phyloP scores from a whole-genome alignment of 106 monocot species.

The Dendrobium chrysotoxum region DNA sequence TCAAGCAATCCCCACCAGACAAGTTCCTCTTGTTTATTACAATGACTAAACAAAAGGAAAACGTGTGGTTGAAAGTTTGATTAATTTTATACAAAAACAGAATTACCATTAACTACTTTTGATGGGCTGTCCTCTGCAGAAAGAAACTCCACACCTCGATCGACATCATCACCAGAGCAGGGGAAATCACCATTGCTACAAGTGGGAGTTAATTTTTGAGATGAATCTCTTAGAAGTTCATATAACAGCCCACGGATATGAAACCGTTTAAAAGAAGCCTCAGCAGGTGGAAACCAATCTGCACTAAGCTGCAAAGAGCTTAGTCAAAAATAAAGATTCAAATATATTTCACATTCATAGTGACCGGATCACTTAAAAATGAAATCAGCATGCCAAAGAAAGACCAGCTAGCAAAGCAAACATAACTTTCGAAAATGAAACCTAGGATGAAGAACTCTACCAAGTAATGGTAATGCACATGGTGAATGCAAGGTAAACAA shows the following conservation, averaged over 20 bases:
- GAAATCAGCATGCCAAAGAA: neutral
- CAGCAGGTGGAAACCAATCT: constrained; percentile 15
- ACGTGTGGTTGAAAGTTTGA: neutral
- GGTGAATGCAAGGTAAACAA: neutral
- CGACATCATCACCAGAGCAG: neutral
- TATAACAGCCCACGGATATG: constrained; percentile 9
- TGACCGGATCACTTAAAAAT: neutral
- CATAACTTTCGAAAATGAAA: neutral
- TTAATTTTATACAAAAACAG: neutral
- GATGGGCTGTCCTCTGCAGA: constrained; percentile 5
- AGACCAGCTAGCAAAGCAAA: neutral
- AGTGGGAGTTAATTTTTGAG: neutral
- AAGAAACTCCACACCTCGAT: constrained; percentile 5
- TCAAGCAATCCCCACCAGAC: neutral
- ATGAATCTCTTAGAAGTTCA: constrained; percentile 10
- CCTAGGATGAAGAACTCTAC: neutral
- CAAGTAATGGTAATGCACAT: neutral
- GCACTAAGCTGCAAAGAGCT: constrained; percentile 10
- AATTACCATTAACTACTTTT: neutral
- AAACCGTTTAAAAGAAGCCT: constrained; percentile 14
- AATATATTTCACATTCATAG: neutral
- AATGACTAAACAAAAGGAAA: neutral
- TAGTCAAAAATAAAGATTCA: neutral
- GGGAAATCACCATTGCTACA: constrained; percentile 6
- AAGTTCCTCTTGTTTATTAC: constrained; percentile 2